A percentile compares a stretch with the other conserved stretches of the same genome.
Evolutionary conservation across 129 eudicot species (phyloP).

Genomic region (Heracleum sosnowskyi): DNA sequence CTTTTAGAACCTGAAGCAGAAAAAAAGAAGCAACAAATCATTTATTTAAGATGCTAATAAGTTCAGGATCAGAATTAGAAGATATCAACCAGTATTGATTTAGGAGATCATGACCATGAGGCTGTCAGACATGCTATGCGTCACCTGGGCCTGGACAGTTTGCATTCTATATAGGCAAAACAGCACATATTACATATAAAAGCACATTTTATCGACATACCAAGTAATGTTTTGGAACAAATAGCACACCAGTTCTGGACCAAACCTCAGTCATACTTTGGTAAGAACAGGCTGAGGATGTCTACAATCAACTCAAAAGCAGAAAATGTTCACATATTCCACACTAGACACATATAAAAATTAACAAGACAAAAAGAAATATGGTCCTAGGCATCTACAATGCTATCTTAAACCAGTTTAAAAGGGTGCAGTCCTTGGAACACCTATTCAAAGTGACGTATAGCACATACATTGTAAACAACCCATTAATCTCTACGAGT

Average conservation of each 20-base stretch:
- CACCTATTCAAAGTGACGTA: not conserved
- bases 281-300: not conserved
- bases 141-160: not conserved
- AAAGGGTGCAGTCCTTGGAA: not conserved
- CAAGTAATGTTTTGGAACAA: not conserved
- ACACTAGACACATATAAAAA: not conserved
- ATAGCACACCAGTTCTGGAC: not conserved
- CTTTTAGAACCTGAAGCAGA: conserved; percentile 3
- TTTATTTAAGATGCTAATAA: not conserved
- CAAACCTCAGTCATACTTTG: not conserved
- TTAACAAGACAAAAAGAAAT: not conserved
- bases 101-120: not conserved
- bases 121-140: not conserved
- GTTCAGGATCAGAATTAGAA: not conserved
- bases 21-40: not conserved
- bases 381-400: not conserved
- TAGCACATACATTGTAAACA: not conserved
- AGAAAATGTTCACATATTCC: not conserved
- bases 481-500: not conserved
- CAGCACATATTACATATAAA: not conserved
- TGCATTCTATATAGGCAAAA: not conserved
- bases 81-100: not conserved
- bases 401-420: not conserved
- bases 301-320: not conserved
- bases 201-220: not conserved